Base-by-base conservation (phyloP, 2,329 filamentous ascomycete genomes). In the Sclerotinia sclerotiorum region DNA sequence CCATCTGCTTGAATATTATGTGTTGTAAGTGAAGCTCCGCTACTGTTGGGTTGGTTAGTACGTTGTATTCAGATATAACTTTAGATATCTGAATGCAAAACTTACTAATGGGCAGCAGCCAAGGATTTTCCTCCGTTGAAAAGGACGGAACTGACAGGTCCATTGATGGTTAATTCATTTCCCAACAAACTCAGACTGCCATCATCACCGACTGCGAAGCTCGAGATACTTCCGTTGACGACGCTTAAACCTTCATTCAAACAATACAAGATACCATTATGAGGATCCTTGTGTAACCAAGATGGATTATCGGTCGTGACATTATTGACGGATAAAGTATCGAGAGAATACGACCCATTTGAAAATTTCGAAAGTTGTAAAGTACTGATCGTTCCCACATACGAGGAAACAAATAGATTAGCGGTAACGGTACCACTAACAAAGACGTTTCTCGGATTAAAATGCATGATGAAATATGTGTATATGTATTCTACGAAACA, bases 101-200 rank as follows among this genome's bases (percentile, higher is more conserved):
- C 72, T 39, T 73, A 77, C 77, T 77, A 78, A 69, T 76, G 73
- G 21, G 76, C 76, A 39, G 71, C 61, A 4, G 73, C 76, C n/a
- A 76, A 65, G 13, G 79, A 81, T 65, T 77, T 75, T n/a, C 76
- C 75, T 5, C 76, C 69, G 56, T 83, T 83, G 69, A 81, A 85
- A 19, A 82, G 70, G 5, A 79, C 77, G 24, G 79, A 78, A 69
- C 78, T 81, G 13, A 76, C 74, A 1, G 74, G 71, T 8, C 74
- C 73, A 65, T 42, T 66, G 51, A 85, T 82, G 15, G 83, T 63
- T 77, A 71, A 4, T 79, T 82, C 46, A 72, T 70, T 48, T 78
- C 78, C 76, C 19, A 84, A 73, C 68, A 74, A 74, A 21, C 76
- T 76, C 70, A 85, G 75, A 1, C 71, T 76, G 2, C 82, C 83